Conservation (phyloP, 2,329 filamentous ascomycete genomes). For the Elsinoe necatrix region DNA sequence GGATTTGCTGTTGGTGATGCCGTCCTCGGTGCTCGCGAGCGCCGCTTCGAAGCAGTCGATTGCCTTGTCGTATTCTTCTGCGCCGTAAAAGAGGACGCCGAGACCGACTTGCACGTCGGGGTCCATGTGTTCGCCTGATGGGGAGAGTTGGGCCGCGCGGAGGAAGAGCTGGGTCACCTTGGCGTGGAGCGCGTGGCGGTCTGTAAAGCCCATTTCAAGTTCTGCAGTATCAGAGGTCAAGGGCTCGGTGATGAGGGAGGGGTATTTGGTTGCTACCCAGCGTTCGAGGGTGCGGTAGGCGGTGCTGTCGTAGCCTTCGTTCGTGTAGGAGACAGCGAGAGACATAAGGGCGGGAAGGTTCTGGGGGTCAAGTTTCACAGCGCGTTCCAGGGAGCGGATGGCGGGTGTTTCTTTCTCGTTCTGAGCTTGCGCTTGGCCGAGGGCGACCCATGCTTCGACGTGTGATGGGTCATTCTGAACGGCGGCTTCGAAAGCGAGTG, state of each 20-base stretch:
- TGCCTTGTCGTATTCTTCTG: conserved; percentile 95
- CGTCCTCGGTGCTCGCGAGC: conserved; percentile 74
- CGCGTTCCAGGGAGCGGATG: conserved; percentile 86
- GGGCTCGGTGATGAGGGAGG: conserved; percentile 63
- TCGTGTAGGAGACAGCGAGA: conserved; percentile 91
- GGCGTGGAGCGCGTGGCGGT: conserved; percentile 80
- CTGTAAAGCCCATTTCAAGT: conserved; percentile 80
- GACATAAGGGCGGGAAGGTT: conserved; percentile 91
- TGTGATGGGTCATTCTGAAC: conserved; percentile 83
- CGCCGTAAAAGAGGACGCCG: conserved; percentile 94
- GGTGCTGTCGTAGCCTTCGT: conserved; percentile 95
- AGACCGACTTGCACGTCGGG: conserved; percentile 96
- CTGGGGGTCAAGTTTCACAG: conserved; percentile 75
- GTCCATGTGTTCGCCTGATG: conserved; percentile 91
- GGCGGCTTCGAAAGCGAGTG: conserved; percentile 90
- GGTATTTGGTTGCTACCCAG: conserved; percentile 95
- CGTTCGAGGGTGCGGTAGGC: conserved; percentile 93
- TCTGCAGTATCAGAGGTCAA: conserved; percentile 61
- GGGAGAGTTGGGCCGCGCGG: conserved; percentile 80
- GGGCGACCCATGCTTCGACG: conserved; percentile 84
- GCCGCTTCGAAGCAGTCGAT: conserved; percentile 97
- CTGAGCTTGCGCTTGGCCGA: conserved; percentile 88
- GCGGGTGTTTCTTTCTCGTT: conserved; percentile 98
- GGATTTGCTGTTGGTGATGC: conserved; percentile 71
- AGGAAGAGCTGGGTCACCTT: conserved; percentile 90